A percentile compares a stretch with the other conserved stretches of the same genome.
These are phyloP conservation scores for Ascosphaera acerosa DNA, from an alignment of 2,329 filamentous ascomycete species.

Conservation along the genomic window DNA sequence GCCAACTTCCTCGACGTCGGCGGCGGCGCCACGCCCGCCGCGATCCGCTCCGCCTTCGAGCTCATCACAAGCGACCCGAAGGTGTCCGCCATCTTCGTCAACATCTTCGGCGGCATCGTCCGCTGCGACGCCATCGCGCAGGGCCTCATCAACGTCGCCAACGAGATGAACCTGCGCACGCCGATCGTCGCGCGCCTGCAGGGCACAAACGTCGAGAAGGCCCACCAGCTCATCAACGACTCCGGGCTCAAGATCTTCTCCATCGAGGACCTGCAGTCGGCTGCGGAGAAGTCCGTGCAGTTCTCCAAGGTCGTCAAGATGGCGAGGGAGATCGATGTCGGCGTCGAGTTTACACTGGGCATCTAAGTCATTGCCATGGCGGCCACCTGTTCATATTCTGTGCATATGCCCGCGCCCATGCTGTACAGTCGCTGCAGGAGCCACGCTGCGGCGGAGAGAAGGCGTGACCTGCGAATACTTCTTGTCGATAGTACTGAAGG, in stretches of 20 bases:
- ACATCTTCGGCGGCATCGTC: slow-evolving; percentile 98
- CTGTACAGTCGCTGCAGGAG: too few species aligned
- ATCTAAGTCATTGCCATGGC: slow-evolving; percentile 42
- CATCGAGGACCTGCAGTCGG: slow-evolving; percentile 91
- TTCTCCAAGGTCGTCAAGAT: slow-evolving; percentile 99
- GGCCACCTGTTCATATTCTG: too few species aligned
- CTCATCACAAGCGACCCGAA: slow-evolving; percentile 97
- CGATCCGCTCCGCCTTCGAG: slow-evolving; percentile 93
- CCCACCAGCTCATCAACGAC: slow-evolving; percentile 81
- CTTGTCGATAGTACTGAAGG: too few species aligned
- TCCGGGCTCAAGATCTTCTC: slow-evolving; percentile 99
- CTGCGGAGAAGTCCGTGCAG: slow-evolving; percentile 94
- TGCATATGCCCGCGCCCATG: too few species aligned
- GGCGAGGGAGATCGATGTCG: slow-evolving; percentile 91
- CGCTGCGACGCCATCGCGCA: slow-evolving; percentile 92
- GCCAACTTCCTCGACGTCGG: slow-evolving; percentile 99
- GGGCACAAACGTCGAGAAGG: slow-evolving; percentile 93
- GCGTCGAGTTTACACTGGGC: slow-evolving; percentile 81
- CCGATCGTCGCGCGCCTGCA: slow-evolving; percentile 94
- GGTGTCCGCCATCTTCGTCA: slow-evolving; percentile 97
- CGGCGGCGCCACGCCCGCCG: slow-evolving; percentile 85
- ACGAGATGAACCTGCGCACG: slow-evolving; percentile 85
- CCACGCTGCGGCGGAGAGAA: too few species aligned
- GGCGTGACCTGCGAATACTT: too few species aligned
- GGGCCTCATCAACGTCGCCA: slow-evolving; percentile 82